Percentiles rank a stretch among this genome's conserved stretches.
These are phyloP conservation scores for Populus alba DNA, from an alignment of 345 rosid species.

Conservation along the genomic window DNA sequence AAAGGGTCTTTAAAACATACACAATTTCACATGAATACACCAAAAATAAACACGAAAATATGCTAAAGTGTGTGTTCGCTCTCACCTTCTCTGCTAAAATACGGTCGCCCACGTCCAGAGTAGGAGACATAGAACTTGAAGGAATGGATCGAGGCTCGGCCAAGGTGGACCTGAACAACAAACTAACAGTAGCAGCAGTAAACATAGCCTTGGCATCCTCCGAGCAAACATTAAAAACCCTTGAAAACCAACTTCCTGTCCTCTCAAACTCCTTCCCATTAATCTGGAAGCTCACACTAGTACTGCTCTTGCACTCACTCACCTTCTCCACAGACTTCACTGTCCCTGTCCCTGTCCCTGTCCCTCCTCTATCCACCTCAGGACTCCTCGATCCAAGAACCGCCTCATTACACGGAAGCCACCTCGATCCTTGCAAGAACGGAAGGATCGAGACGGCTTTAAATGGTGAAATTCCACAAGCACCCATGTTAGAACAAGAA, in stretches of 20 bases:
- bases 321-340: not conserved
- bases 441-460: conserved; percentile 63
- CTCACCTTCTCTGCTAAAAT: conserved; percentile 86
- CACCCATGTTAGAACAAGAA: conserved; percentile 25
- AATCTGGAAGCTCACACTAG: conserved; percentile 28
- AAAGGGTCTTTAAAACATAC: too few relatives aligned
- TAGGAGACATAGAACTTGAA: conserved; percentile 78
- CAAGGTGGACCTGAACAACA: conserved; percentile 67
- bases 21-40: too few relatives aligned
- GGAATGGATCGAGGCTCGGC: conserved; percentile 92
- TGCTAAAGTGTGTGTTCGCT: not conserved
- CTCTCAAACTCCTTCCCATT: conserved; percentile 26
- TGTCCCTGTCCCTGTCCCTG: conserved; percentile 24
- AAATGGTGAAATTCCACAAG: conserved; percentile 52
- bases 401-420: conserved; percentile 69
- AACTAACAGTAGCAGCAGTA: conserved; percentile 72
- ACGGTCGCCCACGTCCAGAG: conserved; percentile 82
- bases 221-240: conserved; percentile 47
- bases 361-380: conserved; percentile 50
- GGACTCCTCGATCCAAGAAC: conserved; percentile 28
- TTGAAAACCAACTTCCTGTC: conserved; percentile 59
- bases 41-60: too few relatives aligned
- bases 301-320: not conserved
- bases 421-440: conserved; percentile 63
- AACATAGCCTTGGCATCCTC: conserved; percentile 88